Conservation (phyloP, 495 filamentous ascomycete species). For the Hypomontagnella submonticulosa region DNA sequence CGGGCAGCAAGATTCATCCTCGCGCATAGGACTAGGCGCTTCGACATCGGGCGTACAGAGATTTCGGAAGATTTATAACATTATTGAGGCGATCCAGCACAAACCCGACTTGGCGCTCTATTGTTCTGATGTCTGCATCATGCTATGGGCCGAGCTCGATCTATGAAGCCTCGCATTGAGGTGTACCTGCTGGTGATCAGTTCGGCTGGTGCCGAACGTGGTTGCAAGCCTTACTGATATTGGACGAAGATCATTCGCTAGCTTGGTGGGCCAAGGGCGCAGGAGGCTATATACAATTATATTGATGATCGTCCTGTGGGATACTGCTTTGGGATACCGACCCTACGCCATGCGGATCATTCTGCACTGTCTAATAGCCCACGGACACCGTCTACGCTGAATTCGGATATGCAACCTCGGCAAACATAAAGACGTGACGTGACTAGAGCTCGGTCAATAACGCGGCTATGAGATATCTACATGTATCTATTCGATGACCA, state of each 20-base stretch:
- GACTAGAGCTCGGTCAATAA: background rate
- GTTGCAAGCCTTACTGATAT: conserved; percentile 38
- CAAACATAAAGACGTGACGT: conserved; percentile 1
- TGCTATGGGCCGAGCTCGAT: background rate
- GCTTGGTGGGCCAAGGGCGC: background rate
- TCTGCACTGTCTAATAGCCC: conserved; percentile 14
- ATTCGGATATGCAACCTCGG: conserved; percentile 24
- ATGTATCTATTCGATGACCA: too few relatives aligned
- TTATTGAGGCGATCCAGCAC: conserved; percentile 28
- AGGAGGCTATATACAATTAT: conserved; percentile 16
- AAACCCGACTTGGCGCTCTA: conserved; percentile 34
- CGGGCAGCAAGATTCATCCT: background rate
- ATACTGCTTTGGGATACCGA: background rate
- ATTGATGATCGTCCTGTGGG: conserved; percentile 20
- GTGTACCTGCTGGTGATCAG: conserved; percentile 6
- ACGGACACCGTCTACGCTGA: conserved; percentile 31
- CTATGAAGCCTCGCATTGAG: background rate
- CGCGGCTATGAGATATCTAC: background rate
- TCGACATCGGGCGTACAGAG: conserved; percentile 5
- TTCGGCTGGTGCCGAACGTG: conserved; percentile 32
- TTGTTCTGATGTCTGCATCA: background rate
- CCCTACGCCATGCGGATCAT: background rate
- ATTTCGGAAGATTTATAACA: conserved; percentile 27
- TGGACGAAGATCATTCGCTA: background rate
- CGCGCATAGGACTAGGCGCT: background rate